Evolutionary conservation across 306 rosid species (phyloP).

Genomic region (Fagus crenata): DNA sequence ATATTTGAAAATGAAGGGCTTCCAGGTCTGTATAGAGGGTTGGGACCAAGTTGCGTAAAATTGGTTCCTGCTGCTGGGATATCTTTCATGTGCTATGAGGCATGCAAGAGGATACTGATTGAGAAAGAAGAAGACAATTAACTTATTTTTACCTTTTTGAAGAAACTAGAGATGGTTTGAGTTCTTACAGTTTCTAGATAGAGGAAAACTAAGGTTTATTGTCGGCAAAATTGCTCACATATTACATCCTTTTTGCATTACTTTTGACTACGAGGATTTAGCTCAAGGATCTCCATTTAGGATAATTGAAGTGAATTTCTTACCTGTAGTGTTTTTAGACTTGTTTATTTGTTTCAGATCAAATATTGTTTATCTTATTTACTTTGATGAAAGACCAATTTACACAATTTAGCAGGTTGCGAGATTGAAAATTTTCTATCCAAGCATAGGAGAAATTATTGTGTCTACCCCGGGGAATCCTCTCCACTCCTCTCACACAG

Average conservation of each 20-base stretch:
- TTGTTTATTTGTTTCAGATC: not conserved
- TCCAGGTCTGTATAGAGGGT: constrained; percentile 56
- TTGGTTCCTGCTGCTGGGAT: constrained; percentile 77
- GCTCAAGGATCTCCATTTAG: not conserved
- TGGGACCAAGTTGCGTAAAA: constrained; percentile 76
- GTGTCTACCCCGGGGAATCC: too few relatives aligned
- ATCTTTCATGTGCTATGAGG: constrained; percentile 80
- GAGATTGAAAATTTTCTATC: not conserved
- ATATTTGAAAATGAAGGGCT: constrained; percentile 62
- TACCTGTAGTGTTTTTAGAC: not conserved
- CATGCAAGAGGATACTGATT: constrained; percentile 61
- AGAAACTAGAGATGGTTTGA: not conserved
- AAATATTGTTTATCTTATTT: not conserved
- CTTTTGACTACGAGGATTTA: not conserved
- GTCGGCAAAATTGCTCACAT: not conserved
- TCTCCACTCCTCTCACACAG: too few relatives aligned
- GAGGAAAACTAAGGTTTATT: not conserved
- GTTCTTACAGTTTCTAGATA: constrained; percentile 1
- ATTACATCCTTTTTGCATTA: not conserved
- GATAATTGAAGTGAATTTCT: not conserved
- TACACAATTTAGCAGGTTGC: not conserved
- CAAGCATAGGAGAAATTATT: not conserved
- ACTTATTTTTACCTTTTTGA: not conserved
- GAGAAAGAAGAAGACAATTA: constrained; percentile 33
- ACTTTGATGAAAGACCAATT: not conserved